These are phyloP conservation scores for Stephania japonica DNA, from an alignment of 164 flowering plant genomes.

Conservation along the genomic window DNA sequence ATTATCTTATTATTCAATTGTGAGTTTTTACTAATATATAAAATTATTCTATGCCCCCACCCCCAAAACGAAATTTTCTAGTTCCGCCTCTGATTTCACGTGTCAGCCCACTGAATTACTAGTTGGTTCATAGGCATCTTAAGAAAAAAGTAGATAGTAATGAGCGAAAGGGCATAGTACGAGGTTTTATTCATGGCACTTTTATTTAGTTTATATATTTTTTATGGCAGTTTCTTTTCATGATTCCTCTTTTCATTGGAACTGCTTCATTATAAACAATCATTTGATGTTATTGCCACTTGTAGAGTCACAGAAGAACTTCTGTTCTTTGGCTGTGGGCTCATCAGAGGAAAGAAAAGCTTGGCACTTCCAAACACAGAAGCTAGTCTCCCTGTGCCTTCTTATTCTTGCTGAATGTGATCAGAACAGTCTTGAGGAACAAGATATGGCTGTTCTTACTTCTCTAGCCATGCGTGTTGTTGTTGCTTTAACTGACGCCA, in stretches of 20 bases:
- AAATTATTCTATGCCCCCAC: too few species aligned
- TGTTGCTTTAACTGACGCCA: conserved; percentile 66
- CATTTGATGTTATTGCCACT: conserved; percentile 3
- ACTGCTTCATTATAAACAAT: neutral
- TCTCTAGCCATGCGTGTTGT: conserved; percentile 65
- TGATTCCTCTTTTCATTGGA: neutral
- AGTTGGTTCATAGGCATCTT: neutral
- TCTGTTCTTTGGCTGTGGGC: conserved; percentile 65
- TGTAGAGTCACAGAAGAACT: conserved; percentile 60
- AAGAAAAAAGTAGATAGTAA: neutral
- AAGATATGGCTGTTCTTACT: conserved; percentile 39
- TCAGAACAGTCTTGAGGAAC: conserved; percentile 19
- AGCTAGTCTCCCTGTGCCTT: conserved; percentile 59
- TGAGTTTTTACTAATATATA: too few species aligned
- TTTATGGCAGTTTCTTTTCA: neutral
- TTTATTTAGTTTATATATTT: neutral
- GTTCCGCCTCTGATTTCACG: too few species aligned
- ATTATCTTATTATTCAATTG: too few species aligned
- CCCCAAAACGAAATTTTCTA: too few species aligned
- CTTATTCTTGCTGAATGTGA: conserved; percentile 54
- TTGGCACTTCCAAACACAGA: conserved; percentile 68
- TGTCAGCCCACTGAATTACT: neutral
- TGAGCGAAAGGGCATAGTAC: neutral
- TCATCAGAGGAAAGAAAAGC: conserved; percentile 53
- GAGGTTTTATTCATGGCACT: neutral